Percentiles rank a stretch among this genome's conserved stretches.
These are phyloP conservation scores for Spergularia azorica DNA, from an alignment of 179 eudicot species.

Conservation along the genomic window DNA sequence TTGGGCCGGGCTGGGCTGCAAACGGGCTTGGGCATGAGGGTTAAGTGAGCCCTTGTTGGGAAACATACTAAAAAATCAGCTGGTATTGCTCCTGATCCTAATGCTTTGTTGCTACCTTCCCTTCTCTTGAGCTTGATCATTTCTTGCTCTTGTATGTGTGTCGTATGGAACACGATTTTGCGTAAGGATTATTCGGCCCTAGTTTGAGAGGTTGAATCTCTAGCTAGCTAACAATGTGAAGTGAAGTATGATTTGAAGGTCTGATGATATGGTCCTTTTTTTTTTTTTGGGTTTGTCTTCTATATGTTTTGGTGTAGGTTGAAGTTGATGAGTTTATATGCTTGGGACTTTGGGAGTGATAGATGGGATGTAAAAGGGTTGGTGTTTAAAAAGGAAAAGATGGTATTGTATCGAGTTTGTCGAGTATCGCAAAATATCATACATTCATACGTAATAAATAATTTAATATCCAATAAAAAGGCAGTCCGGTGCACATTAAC, in stretches of 20 bases:
- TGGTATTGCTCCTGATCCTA: slow-evolving; percentile 39
- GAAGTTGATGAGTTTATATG: slow-evolving; percentile 8
- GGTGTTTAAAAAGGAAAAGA: slow-evolving; percentile 26
- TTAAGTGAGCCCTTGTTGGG: slow-evolving; percentile 72
- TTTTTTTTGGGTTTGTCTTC: neutral
- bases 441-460: too few relatives aligned
- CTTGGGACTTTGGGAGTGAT: neutral
- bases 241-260: neutral
- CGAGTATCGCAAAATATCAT: too few relatives aligned
- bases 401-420: too few relatives aligned
- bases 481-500: too few relatives aligned
- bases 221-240: neutral
- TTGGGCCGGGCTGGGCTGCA: slow-evolving; percentile 65
- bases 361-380: slow-evolving; percentile 11
- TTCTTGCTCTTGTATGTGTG: too few relatives aligned
- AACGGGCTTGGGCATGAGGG: slow-evolving; percentile 77
- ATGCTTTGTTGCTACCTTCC: slow-evolving; percentile 47
- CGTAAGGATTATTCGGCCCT: neutral
- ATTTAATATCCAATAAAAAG: too few relatives aligned
- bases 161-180: too few relatives aligned
- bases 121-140: slow-evolving; percentile 71
- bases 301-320: neutral
- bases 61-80: slow-evolving; percentile 86
- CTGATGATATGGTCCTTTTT: neutral
- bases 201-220: neutral